Percentiles rank a stretch among this genome's conserved stretches.
Conservation (phyloP, 768 basidiomycete species). For the Mycena polygramma region DNA sequence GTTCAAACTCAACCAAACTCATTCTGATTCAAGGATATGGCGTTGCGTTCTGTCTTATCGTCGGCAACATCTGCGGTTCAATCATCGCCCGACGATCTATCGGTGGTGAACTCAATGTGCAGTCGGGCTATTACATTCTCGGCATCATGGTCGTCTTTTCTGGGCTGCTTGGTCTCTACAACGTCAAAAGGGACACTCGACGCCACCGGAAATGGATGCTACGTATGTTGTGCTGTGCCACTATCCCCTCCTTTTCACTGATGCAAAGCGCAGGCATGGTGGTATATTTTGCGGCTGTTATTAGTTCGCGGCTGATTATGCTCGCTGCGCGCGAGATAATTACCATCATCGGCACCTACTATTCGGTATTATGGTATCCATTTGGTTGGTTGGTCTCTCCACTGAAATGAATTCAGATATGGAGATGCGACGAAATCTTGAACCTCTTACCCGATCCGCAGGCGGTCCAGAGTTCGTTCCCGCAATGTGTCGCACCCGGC, state of each 20-base stretch:
- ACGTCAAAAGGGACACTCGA: slow-evolving; percentile 43
- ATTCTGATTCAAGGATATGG: slow-evolving; percentile 33
- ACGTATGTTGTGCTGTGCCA: slow-evolving; percentile 31
- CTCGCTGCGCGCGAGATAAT: slow-evolving; percentile 37
- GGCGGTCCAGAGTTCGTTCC: slow-evolving; percentile 27
- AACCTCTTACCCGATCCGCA: slow-evolving; percentile 31
- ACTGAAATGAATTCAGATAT: slow-evolving; percentile 27
- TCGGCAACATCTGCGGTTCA: slow-evolving; percentile 39
- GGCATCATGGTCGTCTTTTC: slow-evolving; percentile 39
- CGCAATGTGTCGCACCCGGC: slow-evolving; percentile 38
- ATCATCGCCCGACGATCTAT: slow-evolving; percentile 39
- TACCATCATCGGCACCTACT: slow-evolving; percentile 41
- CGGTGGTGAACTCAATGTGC: slow-evolving; percentile 45
- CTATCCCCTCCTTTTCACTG: background rate
- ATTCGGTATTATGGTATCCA: slow-evolving; percentile 35
- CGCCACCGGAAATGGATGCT: slow-evolving; percentile 47
- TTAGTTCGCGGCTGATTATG: slow-evolving; percentile 40
- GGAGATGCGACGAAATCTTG: slow-evolving; percentile 45
- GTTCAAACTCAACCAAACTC: background rate
- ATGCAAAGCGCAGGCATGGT: slow-evolving; percentile 37
- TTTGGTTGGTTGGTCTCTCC: background rate
- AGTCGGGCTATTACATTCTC: slow-evolving; percentile 41
- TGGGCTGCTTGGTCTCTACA: slow-evolving; percentile 38
- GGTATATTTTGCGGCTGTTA: slow-evolving; percentile 34
- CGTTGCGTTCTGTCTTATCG: slow-evolving; percentile 36